A percentile compares a stretch with the other conserved stretches of the same genome.
Conservation (phyloP, 768 basidiomycete genomes). For the Cystofilobasidium bisporidii region DNA sequence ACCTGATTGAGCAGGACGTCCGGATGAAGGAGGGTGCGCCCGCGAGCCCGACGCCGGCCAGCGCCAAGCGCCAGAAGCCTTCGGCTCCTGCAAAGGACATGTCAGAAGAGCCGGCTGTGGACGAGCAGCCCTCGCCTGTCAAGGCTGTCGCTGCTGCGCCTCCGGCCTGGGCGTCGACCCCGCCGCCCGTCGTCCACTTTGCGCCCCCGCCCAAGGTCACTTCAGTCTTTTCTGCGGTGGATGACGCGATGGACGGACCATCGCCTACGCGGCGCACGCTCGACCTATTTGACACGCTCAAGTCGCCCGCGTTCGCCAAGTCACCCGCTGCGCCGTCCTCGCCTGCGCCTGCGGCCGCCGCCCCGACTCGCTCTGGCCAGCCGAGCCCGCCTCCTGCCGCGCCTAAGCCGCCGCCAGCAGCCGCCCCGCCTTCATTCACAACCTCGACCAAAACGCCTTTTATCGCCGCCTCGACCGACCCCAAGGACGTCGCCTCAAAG, state of each 20-base stretch:
- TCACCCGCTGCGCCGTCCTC: not conserved
- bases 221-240: not conserved
- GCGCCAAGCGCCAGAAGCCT: conserved; percentile 12
- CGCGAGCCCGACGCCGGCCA: not conserved
- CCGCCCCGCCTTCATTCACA: not conserved
- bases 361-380: no score
- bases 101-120: not conserved
- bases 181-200: conserved; percentile 8
- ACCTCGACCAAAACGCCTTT: not conserved
- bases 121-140: not conserved
- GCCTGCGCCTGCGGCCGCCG: not conserved
- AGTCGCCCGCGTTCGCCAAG: not conserved
- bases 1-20: conserved; percentile 17
- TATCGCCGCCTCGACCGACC: not conserved
- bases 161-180: conserved; percentile 18
- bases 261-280: conserved; percentile 16
- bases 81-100: not conserved
- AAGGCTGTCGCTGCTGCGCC: not conserved
- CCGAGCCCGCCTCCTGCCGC: not conserved
- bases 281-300: not conserved
- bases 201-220: not conserved
- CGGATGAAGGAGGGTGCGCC: conserved; percentile 3
- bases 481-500: conserved; percentile 4
- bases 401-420: not conserved
- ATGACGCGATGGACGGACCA: not conserved